Percentiles rank a stretch among this genome's conserved stretches.
Evolutionary conservation across 2,329 filamentous ascomycete genomes (phyloP).

Genomic region (Beauveria asiatica): DNA sequence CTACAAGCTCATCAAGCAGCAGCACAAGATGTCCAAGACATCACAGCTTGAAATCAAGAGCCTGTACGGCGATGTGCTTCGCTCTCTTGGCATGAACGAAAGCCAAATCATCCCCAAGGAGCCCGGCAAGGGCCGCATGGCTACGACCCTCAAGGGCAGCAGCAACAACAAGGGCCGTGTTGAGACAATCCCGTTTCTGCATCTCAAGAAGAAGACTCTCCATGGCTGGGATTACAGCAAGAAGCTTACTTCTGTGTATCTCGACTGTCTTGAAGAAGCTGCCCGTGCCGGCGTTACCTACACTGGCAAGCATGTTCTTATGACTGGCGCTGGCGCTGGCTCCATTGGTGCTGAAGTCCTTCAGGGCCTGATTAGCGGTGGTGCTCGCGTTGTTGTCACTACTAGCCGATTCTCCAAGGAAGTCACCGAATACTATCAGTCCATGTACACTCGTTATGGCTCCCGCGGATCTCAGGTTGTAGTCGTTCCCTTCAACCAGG

Average conservation of each 20-base stretch:
- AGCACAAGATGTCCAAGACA: slow-evolving; percentile 94
- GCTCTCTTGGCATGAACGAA: slow-evolving; percentile 95
- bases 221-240: slow-evolving; percentile 99
- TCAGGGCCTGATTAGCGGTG: slow-evolving; percentile 90
- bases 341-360: slow-evolving; percentile 97
- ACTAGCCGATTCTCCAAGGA: slow-evolving; percentile 94
- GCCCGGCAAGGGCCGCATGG: slow-evolving; percentile 57
- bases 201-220: slow-evolving; percentile 87
- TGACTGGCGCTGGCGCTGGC: slow-evolving; percentile 96
- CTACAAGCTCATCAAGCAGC: slow-evolving; percentile 97
- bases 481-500: slow-evolving; percentile 98
- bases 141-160: slow-evolving; percentile 37
- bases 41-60: slow-evolving; percentile 95
- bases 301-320: slow-evolving; percentile 89
- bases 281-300: slow-evolving; percentile 84
- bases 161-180: slow-evolving; percentile 75
- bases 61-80: slow-evolving; percentile 87
- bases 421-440: slow-evolving; percentile 98
- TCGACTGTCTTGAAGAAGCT: slow-evolving; percentile 84
- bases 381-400: slow-evolving; percentile 92
- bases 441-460: slow-evolving; percentile 93
- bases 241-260: slow-evolving; percentile 87
- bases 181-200: slow-evolving; percentile 95
- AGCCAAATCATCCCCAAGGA: slow-evolving; percentile 92
- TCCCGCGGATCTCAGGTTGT: slow-evolving; percentile 92